Conservation (phyloP, 257 asterid species). For the Oldenlandia corymbosa region DNA sequence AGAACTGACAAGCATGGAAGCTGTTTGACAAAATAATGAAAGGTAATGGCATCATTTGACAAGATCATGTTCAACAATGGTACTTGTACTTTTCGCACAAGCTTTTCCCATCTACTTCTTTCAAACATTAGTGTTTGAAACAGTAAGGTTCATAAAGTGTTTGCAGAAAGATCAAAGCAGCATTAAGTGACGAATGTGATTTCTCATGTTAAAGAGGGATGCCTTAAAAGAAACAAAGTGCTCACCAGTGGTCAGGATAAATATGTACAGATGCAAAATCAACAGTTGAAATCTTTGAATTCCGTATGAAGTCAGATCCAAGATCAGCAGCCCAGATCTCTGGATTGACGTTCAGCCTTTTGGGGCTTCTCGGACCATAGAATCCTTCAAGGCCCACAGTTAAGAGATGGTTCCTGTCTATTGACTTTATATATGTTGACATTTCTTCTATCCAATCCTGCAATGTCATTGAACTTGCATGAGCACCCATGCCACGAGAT, state of each 20-base stretch:
- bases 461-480: no score
- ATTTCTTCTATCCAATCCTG: slow-evolving; percentile 99
- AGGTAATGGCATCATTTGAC: no score
- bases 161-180: not conserved
- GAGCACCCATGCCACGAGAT: no score
- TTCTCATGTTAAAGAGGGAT: slow-evolving; percentile 2
- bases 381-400: slow-evolving; percentile 99
- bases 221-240: slow-evolving; percentile 11
- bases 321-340: slow-evolving; percentile 91
- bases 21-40: no score
- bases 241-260: slow-evolving; percentile 97
- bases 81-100: not conserved
- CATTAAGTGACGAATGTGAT: not conserved
- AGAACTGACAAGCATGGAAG: no score
- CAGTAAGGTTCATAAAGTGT: not conserved
- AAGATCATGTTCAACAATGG: no score
- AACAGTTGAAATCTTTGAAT: slow-evolving; percentile 67
- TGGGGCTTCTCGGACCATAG: slow-evolving; percentile 82
- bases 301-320: slow-evolving; percentile 91
- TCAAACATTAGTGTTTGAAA: no score
- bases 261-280: slow-evolving; percentile 96
- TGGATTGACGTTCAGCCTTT: slow-evolving; percentile 73
- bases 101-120: not conserved
- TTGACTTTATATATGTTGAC: slow-evolving; percentile 76
- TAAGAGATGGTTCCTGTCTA: slow-evolving; percentile 77